These are phyloP conservation scores for Panellus pusillus DNA, from an alignment of 768 basidiomycete species.

Conservation along the genomic window DNA sequence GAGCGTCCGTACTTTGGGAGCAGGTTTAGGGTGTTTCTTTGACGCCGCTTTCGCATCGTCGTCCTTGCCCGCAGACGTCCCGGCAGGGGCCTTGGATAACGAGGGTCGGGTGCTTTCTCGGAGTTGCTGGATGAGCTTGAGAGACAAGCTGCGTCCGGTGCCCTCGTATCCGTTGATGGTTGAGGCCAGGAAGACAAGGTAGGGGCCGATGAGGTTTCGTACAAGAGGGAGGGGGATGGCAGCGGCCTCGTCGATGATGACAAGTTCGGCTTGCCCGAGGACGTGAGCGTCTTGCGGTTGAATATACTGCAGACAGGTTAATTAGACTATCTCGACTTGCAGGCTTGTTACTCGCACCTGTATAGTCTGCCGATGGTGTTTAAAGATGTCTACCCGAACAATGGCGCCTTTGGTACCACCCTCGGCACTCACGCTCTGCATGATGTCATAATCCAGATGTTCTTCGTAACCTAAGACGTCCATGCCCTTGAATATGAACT, in stretches of 20 bases:
- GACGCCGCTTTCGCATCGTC: conserved; percentile 48
- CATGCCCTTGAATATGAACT: conserved; percentile 96
- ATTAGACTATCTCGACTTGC: not conserved
- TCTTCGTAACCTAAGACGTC: conserved; percentile 95
- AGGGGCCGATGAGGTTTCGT: conserved; percentile 89
- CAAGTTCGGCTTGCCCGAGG: conserved; percentile 93
- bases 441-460: conserved; percentile 95
- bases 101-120: conserved; percentile 87
- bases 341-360: conserved; percentile 58
- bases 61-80: conserved; percentile 39
- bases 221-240: conserved; percentile 97
- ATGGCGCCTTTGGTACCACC: conserved; percentile 81
- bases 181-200: conserved; percentile 98
- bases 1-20: conserved; percentile 71
- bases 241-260: conserved; percentile 98
- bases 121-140: conserved; percentile 96
- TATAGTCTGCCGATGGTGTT: conserved; percentile 92
- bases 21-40: conserved; percentile 53
- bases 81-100: conserved; percentile 64
- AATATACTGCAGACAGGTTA: conserved; percentile 70
- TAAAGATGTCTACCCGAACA: conserved; percentile 92
- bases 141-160: conserved; percentile 95
- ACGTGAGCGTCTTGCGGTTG: conserved; percentile 98
- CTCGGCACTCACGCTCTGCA: conserved; percentile 92
- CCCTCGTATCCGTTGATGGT: conserved; percentile 99